Conservation (phyloP, 1,284 basidiomycete species). For the Stygiomarasmius scandens region DNA sequence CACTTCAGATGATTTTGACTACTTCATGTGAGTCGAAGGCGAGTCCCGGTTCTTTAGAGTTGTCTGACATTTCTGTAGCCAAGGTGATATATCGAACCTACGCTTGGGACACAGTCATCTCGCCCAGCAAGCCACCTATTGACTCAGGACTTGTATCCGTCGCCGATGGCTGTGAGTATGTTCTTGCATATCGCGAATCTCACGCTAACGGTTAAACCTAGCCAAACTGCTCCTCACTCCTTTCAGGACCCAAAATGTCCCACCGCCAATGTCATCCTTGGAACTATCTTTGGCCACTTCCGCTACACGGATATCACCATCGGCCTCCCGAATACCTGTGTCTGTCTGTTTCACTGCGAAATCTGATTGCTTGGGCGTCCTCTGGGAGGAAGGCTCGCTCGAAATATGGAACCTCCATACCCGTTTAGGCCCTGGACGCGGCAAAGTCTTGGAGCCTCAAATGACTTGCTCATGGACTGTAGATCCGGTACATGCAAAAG, state of each 20-base stretch:
- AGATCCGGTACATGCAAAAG: conserved; percentile 37
- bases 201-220: conserved; percentile 30
- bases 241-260: conserved; percentile 91
- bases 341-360: conserved; percentile 67
- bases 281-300: conserved; percentile 50
- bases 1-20: conserved; percentile 70
- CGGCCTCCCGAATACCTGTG: conserved; percentile 49
- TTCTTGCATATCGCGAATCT: not conserved
- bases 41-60: not conserved
- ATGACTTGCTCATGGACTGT: conserved; percentile 34
- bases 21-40: conserved; percentile 57
- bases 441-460: conserved; percentile 64
- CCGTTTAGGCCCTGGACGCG: conserved; percentile 59
- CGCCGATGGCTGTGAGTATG: conserved; percentile 81
- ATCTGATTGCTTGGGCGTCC: conserved; percentile 63
- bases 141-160: conserved; percentile 90
- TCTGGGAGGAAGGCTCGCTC: conserved; percentile 69
- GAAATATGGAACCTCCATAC: conserved; percentile 76
- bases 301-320: conserved; percentile 13
- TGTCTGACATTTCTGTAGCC: conserved; percentile 34
- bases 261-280: conserved; percentile 91
- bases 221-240: conserved; percentile 85
- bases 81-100: conserved; percentile 68
- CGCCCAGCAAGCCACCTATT: conserved; percentile 62
- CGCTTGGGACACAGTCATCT: conserved; percentile 77